Evolutionary conservation across 805 yeast genomes (phyloP).

Genomic region (Barnettozyma vustinii): DNA sequence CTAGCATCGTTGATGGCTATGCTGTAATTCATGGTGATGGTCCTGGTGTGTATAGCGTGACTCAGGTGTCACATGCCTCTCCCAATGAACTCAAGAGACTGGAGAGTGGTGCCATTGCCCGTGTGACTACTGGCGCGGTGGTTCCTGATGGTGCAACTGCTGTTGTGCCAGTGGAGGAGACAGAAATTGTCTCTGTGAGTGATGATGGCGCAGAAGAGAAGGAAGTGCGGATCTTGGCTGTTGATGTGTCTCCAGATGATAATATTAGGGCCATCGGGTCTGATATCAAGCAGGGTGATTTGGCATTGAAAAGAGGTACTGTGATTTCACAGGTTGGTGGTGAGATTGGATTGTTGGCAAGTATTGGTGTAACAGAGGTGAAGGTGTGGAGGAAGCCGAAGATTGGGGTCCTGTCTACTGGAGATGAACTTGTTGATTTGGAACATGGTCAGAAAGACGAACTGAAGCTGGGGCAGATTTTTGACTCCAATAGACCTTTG

Average conservation of each 20-base stretch:
- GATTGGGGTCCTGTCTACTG: constrained; percentile 46
- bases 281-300: constrained; percentile 36
- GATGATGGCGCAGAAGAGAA: constrained; percentile 39
- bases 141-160: constrained; percentile 49
- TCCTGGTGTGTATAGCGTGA: constrained; percentile 39
- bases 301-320: constrained; percentile 33
- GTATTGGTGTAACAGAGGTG: constrained; percentile 37
- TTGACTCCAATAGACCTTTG: constrained; percentile 46
- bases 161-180: constrained; percentile 51
- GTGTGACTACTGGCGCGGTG: constrained; percentile 55
- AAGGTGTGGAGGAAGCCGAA: constrained; percentile 37
- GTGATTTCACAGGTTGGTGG: constrained; percentile 39
- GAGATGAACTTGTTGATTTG: constrained; percentile 42
- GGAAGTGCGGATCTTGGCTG: constrained; percentile 35
- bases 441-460: constrained; percentile 3
- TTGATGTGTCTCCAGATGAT: constrained; percentile 34
- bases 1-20: constrained; percentile 53
- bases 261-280: constrained; percentile 45
- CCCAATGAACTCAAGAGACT: constrained; percentile 20
- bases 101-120: constrained; percentile 33
- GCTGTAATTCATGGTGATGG: constrained; percentile 43
- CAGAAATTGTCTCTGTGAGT: constrained; percentile 30
- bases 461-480: constrained; percentile 38
- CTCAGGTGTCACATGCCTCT: constrained; percentile 38
- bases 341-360: constrained; percentile 43